phyloP scores from a whole-genome alignment of 306 rosid genomes.

The Senna tora region DNA sequence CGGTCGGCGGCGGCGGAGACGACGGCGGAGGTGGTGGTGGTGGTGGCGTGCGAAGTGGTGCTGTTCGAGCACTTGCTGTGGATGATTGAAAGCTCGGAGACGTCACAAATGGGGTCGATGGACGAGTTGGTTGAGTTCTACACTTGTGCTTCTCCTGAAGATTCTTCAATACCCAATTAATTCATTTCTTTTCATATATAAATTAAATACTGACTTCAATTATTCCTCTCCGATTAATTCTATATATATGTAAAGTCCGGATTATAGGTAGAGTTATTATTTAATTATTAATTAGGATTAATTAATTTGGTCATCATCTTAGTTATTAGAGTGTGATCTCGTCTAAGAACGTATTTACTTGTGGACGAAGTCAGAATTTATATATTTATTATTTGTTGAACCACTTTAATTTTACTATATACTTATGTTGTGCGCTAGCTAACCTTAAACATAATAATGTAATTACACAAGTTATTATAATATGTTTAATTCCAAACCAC shows the following conservation, averaged over 20 bases:
- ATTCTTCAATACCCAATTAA: too few relatives aligned
- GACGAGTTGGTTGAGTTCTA: conserved; percentile 86
- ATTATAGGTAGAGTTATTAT: conserved; percentile 20
- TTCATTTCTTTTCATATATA: too few relatives aligned
- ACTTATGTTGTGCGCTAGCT: too few relatives aligned
- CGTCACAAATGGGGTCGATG: conserved; percentile 73
- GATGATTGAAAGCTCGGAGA: conserved; percentile 79
- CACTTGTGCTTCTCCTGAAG: conserved; percentile 55
- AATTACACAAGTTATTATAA: background rate
- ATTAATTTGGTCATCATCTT: too few relatives aligned
- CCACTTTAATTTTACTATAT: background rate
- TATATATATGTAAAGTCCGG: conserved; percentile 19
- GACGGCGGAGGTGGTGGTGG: conserved; percentile 39
- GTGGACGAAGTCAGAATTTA: conserved; percentile 29
- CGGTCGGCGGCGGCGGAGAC: conserved; percentile 34
- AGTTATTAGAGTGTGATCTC: too few relatives aligned
- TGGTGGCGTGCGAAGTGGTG: conserved; percentile 82
- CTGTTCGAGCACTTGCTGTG: conserved; percentile 90
- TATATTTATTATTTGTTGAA: conserved; percentile 29
- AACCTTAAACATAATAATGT: too few relatives aligned
- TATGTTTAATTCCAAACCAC: too few relatives aligned
- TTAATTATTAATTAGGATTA: background rate
- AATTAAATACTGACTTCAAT: conserved; percentile 6
- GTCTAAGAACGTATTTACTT: conserved; percentile 21
- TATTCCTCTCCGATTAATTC: conserved; percentile 30